phyloP scores from a whole-genome alignment of 1,284 basidiomycete genomes.

The Papiliotrema flavescens region DNA sequence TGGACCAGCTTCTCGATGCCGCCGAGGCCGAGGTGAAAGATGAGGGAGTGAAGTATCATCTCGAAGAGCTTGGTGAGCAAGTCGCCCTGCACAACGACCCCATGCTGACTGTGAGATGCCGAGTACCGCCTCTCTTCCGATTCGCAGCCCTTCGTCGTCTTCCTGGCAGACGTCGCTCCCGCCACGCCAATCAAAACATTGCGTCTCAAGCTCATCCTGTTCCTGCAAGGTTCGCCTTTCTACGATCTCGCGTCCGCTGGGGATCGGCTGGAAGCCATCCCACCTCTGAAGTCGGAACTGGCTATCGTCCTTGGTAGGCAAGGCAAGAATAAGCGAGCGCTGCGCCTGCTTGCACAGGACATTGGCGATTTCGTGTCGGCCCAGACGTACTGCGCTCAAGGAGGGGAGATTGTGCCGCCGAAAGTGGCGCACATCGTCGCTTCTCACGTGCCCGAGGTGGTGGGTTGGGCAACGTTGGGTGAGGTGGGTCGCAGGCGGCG shows the following conservation, averaged over 20 bases:
- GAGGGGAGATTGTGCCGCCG: constrained; percentile 64
- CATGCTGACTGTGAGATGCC: constrained; percentile 23
- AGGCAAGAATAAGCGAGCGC: constrained; percentile 61
- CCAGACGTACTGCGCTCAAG: constrained; percentile 73
- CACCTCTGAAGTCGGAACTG: constrained; percentile 63
- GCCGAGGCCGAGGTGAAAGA: constrained; percentile 30
- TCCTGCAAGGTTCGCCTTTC: constrained; percentile 67
- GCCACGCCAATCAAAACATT: constrained; percentile 67
- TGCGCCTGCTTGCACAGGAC: constrained; percentile 65
- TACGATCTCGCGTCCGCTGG: constrained; percentile 61
- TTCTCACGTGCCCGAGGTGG: constrained; percentile 48
- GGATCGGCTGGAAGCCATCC: constrained; percentile 52
- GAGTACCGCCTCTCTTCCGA: constrained; percentile 41
- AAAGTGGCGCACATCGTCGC: constrained; percentile 57
- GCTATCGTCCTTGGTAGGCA: constrained; percentile 79
- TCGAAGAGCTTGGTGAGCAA: constrained; percentile 44
- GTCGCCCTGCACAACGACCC: neutral
- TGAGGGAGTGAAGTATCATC: constrained; percentile 47
- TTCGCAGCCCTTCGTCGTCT: constrained; percentile 38
- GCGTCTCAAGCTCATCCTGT: constrained; percentile 70
- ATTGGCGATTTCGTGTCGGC: constrained; percentile 70
- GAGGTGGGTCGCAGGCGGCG: constrained; percentile 38
- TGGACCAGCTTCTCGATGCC: constrained; percentile 29
- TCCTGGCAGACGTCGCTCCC: constrained; percentile 52
- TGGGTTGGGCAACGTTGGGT: constrained; percentile 58